These are phyloP conservation scores for Yamadazyma atlantica DNA, from an alignment of 1,139 yeast species.

Conservation along the genomic window DNA sequence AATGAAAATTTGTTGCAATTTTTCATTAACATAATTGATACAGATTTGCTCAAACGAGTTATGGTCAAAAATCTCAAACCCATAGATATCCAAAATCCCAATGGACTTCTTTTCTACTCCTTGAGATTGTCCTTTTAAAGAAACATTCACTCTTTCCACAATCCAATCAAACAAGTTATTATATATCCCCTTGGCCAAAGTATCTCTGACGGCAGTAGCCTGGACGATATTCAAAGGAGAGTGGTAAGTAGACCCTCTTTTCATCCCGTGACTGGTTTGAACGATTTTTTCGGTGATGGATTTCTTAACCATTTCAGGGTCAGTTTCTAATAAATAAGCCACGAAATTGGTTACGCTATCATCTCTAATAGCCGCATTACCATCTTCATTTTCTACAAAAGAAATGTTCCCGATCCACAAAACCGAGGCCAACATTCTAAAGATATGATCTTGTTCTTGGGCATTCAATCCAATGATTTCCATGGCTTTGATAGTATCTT, in stretches of 20 bases:
- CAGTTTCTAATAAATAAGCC: constrained; percentile 86
- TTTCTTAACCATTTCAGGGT: constrained; percentile 62
- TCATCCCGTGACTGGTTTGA: constrained; percentile 87
- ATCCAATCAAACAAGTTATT: constrained; percentile 96
- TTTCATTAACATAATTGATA: constrained; percentile 95
- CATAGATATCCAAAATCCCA: constrained; percentile 97
- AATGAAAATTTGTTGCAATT: constrained; percentile 94
- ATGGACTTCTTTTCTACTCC: constrained; percentile 54
- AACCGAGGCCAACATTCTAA: constrained; percentile 79
- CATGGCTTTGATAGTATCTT: constrained; percentile 87
- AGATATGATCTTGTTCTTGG: constrained; percentile 86
- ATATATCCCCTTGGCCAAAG: constrained; percentile 92
- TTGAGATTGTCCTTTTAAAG: constrained; percentile 45
- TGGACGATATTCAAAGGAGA: constrained; percentile 91
- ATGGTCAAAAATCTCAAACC: constrained; percentile 95
- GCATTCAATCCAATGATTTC: constrained; percentile 76
- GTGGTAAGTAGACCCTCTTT: constrained; percentile 90
- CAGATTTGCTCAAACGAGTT: constrained; percentile 97
- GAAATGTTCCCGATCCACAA: constrained; percentile 94
- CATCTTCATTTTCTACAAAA: constrained; percentile 82
- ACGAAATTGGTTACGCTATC: constrained; percentile 89
- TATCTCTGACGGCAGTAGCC: constrained; percentile 93
- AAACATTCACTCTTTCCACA: constrained; percentile 86
- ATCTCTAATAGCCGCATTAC: constrained; percentile 81
- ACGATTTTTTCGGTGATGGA: constrained; percentile 78